These are phyloP conservation scores for Cronartium quercuum DNA, from an alignment of 1,284 basidiomycete species.

Conservation along the genomic window DNA sequence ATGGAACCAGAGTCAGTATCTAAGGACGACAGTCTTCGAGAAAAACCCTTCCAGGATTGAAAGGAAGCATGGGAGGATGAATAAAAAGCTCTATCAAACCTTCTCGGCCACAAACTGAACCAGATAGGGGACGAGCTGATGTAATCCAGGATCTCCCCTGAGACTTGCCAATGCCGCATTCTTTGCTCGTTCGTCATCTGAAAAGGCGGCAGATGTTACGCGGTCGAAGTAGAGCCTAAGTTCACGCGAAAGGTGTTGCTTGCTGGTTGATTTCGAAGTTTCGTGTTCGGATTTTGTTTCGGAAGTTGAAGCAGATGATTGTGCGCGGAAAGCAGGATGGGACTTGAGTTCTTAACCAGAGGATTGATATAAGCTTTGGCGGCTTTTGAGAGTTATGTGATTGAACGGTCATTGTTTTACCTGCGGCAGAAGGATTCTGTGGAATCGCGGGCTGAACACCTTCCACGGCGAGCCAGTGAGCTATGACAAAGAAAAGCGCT, in stretches of 20 bases:
- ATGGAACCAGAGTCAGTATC: constrained; percentile 46
- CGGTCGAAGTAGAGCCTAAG: constrained; percentile 91
- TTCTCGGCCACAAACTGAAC: constrained; percentile 89
- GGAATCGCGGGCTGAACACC: constrained; percentile 94
- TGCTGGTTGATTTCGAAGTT: constrained; percentile 53
- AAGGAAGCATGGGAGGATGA: neutral
- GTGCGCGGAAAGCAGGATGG: neutral
- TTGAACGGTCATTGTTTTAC: constrained; percentile 22
- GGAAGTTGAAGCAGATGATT: constrained; percentile 12
- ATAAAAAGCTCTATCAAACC: constrained; percentile 35
- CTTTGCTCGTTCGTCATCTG: constrained; percentile 56
- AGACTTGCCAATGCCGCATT: constrained; percentile 84
- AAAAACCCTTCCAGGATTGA: neutral
- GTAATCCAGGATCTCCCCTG: constrained; percentile 80
- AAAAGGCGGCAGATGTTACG: constrained; percentile 75
- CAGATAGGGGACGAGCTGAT: constrained; percentile 88
- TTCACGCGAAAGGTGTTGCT: constrained; percentile 87
- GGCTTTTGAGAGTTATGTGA: constrained; percentile 36
- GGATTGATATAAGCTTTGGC: constrained; percentile 43
- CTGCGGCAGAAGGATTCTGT: constrained; percentile 73
- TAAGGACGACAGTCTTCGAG: constrained; percentile 40
- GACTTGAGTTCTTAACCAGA: constrained; percentile 8
- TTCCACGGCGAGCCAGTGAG: constrained; percentile 97
- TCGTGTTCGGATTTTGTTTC: constrained; percentile 44
- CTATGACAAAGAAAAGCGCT: constrained; percentile 48